Base-by-base conservation (phyloP, 2,329 filamentous ascomycete genomes). In the Cytospora mali region DNA sequence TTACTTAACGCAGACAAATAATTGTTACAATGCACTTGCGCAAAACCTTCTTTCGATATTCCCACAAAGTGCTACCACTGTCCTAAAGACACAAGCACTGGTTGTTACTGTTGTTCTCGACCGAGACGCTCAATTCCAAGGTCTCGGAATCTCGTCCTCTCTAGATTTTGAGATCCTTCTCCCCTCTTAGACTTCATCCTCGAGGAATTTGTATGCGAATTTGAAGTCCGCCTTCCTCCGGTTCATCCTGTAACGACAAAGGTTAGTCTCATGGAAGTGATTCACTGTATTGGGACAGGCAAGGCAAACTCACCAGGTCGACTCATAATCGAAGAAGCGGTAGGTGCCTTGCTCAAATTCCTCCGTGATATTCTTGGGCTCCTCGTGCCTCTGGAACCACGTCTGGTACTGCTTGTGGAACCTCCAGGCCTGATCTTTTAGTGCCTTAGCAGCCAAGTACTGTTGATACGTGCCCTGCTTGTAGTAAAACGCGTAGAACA, bases 401-500 rank as follows among this genome's bases (percentile, higher is more conserved):
- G 95, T 99, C 76, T 97, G 95, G 74, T 99, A 99, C 76, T 98
- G 95, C 81, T 99, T 99, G 79, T 99, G 95, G 75, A 99, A 99
- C 62, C 95, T 86, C 95, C 95, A 99, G 76, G 93, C 97, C 77
- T 99, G 95, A 68, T 94, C 91, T 79, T 99, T 99, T 58, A 99
- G 80, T n/a, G 95, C 92, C 77, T 96, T 97, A 16, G 95, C 95
- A 1, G 95, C 93, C 64, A 98, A 83, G 73, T 93, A 97, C 75
- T 99, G 95, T 75, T 98, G 93, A 70, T 96, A 93, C 1, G 93
- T 93, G 28, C 93, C 93, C 76, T 99, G 95, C 69, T 94, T 92
- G 81, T 99, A 99, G 81, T 99, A 99, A 78, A 99, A 99, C 52
- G 97, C 91, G 78, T 99, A 99, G 78, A 99, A 99, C 11, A 99